Base-by-base conservation (phyloP, 495 filamentous ascomycete genomes). In the Penicillium antarcticum region DNA sequence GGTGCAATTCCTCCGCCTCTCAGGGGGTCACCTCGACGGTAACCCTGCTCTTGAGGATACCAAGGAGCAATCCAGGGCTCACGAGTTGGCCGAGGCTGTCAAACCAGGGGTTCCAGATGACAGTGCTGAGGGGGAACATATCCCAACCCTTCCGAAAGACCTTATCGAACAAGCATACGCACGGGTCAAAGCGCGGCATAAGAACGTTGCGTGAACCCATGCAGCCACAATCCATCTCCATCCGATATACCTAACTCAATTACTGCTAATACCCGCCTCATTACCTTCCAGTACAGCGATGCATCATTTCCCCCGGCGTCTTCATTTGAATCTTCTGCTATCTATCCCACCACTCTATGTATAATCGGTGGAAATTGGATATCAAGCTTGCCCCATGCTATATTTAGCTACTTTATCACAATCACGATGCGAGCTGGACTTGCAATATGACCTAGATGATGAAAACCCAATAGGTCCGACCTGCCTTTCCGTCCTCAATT, bases 131-230 rank as follows among this genome's bases (percentile, higher is more conserved):
- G 78, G 63, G 16, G 73, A 75, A 39, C 60, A 71, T 46, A 75
- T 82, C 12, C 83, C 83, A 4, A 69, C 76, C 29, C 51, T 87
- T 12, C 78, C 76, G 11, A 78, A 76, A 56, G 68, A 75, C 12
- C 69, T 83, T 10, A 67, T 87, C 17, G 80, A 85, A 33, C 67
- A 74, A 35, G 82, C 83, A 24, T 62, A 78, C 45, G 58, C 60
- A 9, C 66, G 71, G 18, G 35, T 74, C 16, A 69, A 71, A 43
- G 62, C 61, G 31, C 59, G 68, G 52, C 64, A 50, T 12, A 51
- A 52, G 10, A 4, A 4, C 35, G 36, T 12, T 10, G 21, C 21
- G 10, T 18, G 31, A 35, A 23, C 19, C 8, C 24, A 43, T 19
- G 5, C 17, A 3, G 12, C 44, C 16, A 29, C n/a, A 45, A 14